Evolutionary conservation across 2,329 filamentous ascomycete genomes (phyloP), one percentile per base, ranked within the genome.

Genomic region (Pseudocercospora musae): DNA sequence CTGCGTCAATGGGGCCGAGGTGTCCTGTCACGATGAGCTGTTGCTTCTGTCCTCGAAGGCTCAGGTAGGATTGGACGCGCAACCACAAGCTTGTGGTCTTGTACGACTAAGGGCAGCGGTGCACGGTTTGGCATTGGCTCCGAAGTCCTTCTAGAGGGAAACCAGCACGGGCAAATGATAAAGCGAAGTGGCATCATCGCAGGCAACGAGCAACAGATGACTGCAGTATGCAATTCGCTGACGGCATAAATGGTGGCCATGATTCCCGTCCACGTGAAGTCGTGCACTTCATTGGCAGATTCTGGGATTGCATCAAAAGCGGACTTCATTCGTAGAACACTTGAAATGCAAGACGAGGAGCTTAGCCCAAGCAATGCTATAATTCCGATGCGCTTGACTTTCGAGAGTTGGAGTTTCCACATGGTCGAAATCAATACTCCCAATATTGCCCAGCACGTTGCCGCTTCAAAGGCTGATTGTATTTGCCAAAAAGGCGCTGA

Each of bases 401-500:
- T 37, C 8, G 62, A 42, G 18, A 60, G 20, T 4, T 58, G 62
- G 4, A 64, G 48, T 15, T 31, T 58, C 62, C 62, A 64, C 46
- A 61, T 33, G 4, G 62, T 48, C 18, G 31, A 54, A 7, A 64
- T 37, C 10, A 64, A 25, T 8, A 64, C 23, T 10, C 46, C 58
- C 10, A 64, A 49, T 58, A 64, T 64, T 11, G 48, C 48, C 52
- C 44, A 64, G 31, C 58, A 60, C 4, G 58, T 58, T 11, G 37
- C 54, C 10, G 58, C 33, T 37, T 64, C 58, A 49, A 48, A 58
- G 3, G 46, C 62, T 27, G 58, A 50, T 42, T 62, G 62, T 3
- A 62, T 27, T 15, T 59, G 54, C 59, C 62, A 64, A n/a, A 56
- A 61, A 64, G 49, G 23, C 49, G 48, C 27, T 64, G 62, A 40